phyloP scores from a whole-genome alignment of 2,329 filamentous ascomycete genomes.

The Fusarium metavorans region DNA sequence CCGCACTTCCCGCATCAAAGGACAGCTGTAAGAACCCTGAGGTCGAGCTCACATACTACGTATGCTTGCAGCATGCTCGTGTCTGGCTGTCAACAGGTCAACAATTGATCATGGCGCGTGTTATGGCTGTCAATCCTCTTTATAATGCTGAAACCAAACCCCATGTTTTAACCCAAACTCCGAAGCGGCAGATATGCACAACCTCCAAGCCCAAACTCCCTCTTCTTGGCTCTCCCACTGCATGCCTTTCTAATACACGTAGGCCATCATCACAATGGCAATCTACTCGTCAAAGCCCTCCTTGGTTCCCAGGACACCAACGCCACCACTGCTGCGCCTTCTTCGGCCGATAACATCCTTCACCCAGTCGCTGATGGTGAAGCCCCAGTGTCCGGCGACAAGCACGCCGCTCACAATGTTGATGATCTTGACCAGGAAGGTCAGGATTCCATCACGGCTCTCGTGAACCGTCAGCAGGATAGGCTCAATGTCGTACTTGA shows the following conservation, averaged over 20 bases:
- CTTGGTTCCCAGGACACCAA: conserved; percentile 65
- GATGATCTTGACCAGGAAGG: conserved; percentile 83
- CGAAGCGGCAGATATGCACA: conserved; percentile 29
- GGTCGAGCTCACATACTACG: neutral
- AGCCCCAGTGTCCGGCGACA: conserved; percentile 94
- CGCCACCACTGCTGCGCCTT: conserved; percentile 57
- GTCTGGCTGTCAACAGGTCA: neutral
- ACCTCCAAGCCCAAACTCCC: conserved; percentile 31
- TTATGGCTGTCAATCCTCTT: conserved; percentile 9
- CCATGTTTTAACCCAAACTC: conserved; percentile 43
- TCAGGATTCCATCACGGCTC: conserved; percentile 79
- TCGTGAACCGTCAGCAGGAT: conserved; percentile 89
- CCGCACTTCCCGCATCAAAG: neutral
- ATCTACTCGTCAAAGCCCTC: conserved; percentile 47
- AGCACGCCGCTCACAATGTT: conserved; percentile 93
- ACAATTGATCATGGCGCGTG: neutral
- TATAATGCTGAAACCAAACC: conserved; percentile 25
- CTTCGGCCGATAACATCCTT: conserved; percentile 65
- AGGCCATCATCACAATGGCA: neutral
- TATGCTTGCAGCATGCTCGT: neutral
- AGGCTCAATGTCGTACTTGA: conserved; percentile 99
- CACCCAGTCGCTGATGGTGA: conserved; percentile 84
- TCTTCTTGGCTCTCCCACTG: conserved; percentile 28
- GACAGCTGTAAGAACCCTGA: neutral
- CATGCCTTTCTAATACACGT: conserved; percentile 18